Conservation (phyloP, 257 asterid species). For the Solanum sejunctum region DNA sequence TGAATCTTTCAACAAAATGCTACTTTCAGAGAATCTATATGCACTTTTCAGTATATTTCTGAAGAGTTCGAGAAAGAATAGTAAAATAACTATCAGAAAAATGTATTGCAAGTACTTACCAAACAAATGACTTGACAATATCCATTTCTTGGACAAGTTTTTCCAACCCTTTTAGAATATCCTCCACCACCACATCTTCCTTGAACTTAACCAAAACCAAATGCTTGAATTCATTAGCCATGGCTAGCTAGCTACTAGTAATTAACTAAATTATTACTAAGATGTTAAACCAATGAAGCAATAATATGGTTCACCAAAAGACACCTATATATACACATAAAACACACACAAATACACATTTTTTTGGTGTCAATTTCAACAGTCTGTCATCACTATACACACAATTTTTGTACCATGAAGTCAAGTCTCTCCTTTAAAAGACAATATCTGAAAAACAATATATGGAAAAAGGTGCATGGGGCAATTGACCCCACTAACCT, state of each 20-base stretch:
- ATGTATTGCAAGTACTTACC: conserved; percentile 27
- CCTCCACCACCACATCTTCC: conserved; percentile 49
- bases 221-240: conserved; percentile 69
- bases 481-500: conserved; percentile 26
- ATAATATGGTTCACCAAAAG: conserved; percentile 4
- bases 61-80: neutral
- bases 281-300: neutral
- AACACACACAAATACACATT: neutral
- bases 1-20: neutral
- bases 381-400: conserved; percentile 21
- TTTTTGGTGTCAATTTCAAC: conserved; percentile 14
- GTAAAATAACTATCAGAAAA: neutral
- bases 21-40: neutral
- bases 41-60: neutral
- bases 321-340: conserved; percentile 21
- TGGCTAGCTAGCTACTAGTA: neutral
- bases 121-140: conserved; percentile 69
- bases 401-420: conserved; percentile 25
- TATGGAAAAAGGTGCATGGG: conserved; percentile 28
- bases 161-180: conserved; percentile 56
- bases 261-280: neutral
- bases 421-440: conserved; percentile 32
- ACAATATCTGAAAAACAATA: conserved; percentile 38
- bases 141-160: conserved; percentile 66
- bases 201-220: conserved; percentile 88